Base-by-base conservation (phyloP, 768 basidiomycete species). In the Phlegmacium glaucopus region DNA sequence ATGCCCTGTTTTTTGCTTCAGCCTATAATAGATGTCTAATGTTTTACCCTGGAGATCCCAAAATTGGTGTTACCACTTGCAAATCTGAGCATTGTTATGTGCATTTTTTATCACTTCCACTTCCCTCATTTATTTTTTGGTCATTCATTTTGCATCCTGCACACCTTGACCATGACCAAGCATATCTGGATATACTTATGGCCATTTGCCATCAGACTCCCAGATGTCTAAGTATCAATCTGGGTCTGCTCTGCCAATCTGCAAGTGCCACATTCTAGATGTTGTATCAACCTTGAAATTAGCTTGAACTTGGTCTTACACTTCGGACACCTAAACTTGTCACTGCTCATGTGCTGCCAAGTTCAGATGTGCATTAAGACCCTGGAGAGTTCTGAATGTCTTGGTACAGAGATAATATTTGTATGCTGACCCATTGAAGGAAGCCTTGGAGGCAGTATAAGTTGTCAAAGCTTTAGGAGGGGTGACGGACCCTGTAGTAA, bases 281-380 rank as follows among this genome's bases (percentile, higher is more conserved):
- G 75, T 48, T 73, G 72, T 18, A 71, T 63, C 30, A 77, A 56
- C 4, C 62, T 71, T 6, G 72, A 75, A 22, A 75, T 58, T 27
- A 70, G 53, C 35, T 61, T 62, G 55, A 67, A 72, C 50, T 62
- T 51, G 29, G 17, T 53, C 42, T 58, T 58, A 54, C 75, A 76
- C 50, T 63, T 65, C 32, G 75, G 75, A 48, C 75, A 77, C 45
- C 56, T 63, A 61, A n/a, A n/a, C n/a, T n/a, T n/a, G n/a, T n/a
- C n/a, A n/a, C n/a, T n/a, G n/a, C n/a, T n/a, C n/a, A n/a, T n/a
- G 74, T 11, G 58, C 59, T 2, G 69, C 61, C 39, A 71, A 73
- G 51, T 61, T 61, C 34, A 70, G 53, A 44, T 72, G 71, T 56
- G 48, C 25, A 49, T 74, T 69, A 15, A 76, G 65, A 4, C 60